phyloP scores from a whole-genome alignment of 257 asterid genomes.

The Petunia axillaris region DNA sequence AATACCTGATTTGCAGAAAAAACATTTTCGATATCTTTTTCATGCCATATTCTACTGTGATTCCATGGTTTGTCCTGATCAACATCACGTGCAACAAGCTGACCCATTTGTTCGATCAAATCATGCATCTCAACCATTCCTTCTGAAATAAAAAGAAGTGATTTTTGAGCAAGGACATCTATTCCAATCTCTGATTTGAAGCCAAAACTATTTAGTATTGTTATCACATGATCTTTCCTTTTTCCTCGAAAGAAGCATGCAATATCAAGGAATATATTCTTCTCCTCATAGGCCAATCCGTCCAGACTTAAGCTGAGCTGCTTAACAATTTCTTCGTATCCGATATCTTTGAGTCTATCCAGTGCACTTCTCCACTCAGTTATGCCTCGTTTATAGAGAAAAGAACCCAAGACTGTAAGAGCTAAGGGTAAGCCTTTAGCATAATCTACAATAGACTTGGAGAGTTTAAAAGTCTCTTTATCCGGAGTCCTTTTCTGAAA shows the following conservation, averaged over 20 bases:
- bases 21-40: constrained; percentile 2
- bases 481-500: neutral
- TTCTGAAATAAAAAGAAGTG: neutral
- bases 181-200: constrained; percentile 8
- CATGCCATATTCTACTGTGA: constrained; percentile 17
- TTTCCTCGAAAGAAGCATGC: constrained; percentile 26
- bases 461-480: neutral
- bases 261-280: constrained; percentile 19
- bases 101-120: constrained; percentile 16
- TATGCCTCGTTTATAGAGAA: constrained; percentile 11
- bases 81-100: neutral
- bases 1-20: neutral
- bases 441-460: neutral
- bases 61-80: neutral
- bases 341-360: constrained; percentile 3
- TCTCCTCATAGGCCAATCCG: neutral
- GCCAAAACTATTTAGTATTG: constrained; percentile 5
- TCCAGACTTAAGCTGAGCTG: constrained; percentile 14
- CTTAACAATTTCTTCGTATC: neutral
- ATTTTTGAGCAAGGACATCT: neutral
- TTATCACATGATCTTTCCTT: neutral
- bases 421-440: constrained; percentile 21
- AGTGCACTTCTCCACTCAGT: constrained; percentile 27
- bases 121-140: constrained; percentile 25
- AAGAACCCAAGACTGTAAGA: constrained; percentile 24